These are phyloP conservation scores for Aspergillus pseudoterreus DNA, from an alignment of 2,329 filamentous ascomycete species.

Conservation along the genomic window DNA sequence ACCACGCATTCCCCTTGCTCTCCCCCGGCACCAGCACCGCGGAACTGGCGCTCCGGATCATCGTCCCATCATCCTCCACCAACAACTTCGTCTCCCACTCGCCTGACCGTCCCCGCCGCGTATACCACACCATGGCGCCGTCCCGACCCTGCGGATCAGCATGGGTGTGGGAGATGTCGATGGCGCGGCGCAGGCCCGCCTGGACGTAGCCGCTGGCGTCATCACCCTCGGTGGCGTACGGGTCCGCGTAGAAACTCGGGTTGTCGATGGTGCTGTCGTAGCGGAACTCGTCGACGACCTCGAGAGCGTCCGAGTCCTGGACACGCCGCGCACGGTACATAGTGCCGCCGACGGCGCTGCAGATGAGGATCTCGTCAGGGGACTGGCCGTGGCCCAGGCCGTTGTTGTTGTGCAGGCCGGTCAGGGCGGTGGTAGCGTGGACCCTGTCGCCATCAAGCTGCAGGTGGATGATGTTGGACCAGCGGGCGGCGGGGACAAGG, in stretches of 20 bases:
- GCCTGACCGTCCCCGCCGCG: conserved; percentile 19
- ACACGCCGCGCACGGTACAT: conserved; percentile 40
- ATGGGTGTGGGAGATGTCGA: conserved; percentile 37
- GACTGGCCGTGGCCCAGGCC: conserved; percentile 51
- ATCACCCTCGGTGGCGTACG: conserved; percentile 39
- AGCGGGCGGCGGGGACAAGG: conserved; percentile 38
- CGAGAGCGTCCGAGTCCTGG: conserved; percentile 31
- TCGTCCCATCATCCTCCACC: conserved; percentile 56
- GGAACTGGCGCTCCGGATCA: conserved; percentile 49
- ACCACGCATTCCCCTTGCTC: conserved; percentile 50
- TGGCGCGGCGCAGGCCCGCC: conserved; percentile 44
- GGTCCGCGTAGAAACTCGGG: conserved; percentile 56
- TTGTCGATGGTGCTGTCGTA: conserved; percentile 54
- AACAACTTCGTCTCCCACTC: conserved; percentile 48
- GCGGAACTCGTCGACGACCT: conserved; percentile 41
- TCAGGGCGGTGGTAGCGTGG: conserved; percentile 36
- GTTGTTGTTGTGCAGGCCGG: conserved; percentile 52
- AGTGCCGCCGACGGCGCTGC: conserved; percentile 44
- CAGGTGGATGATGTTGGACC: conserved; percentile 51
- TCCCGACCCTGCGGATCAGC: conserved; percentile 35
- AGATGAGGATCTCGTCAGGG: conserved; percentile 29
- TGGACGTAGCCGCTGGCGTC: conserved; percentile 55
- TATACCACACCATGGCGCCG: conserved; percentile 48
- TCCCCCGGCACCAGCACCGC: conserved; percentile 54
- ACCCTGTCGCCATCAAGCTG: conserved; percentile 33